Percentiles rank a stretch among this genome's conserved stretches.
phyloP scores from a whole-genome alignment of 495 filamentous ascomycete species.

The Cercophora scortea region DNA sequence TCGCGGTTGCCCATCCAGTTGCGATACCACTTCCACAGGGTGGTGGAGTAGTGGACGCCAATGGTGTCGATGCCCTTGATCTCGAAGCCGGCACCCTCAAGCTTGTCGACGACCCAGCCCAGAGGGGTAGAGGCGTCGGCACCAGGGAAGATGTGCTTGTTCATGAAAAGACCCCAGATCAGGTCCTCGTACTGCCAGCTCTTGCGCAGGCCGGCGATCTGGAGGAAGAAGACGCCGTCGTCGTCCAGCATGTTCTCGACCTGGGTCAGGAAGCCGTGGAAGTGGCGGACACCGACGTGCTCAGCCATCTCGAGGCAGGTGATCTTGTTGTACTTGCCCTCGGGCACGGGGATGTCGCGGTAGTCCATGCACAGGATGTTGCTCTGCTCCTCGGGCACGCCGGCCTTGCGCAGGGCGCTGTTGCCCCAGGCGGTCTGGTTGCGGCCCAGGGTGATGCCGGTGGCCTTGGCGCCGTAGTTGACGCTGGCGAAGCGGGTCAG shows the following conservation, averaged over 20 bases:
- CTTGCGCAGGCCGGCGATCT: constrained; percentile 76
- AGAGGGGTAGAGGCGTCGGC: constrained; percentile 80
- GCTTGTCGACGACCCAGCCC: constrained; percentile 57
- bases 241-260: constrained; percentile 82
- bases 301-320: constrained; percentile 87
- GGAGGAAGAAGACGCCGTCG: constrained; percentile 76
- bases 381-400: constrained; percentile 63
- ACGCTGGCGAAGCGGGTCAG: constrained; percentile 70
- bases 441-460: constrained; percentile 72
- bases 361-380: constrained; percentile 77
- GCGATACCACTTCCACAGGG: constrained; percentile 96
- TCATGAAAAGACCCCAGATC: constrained; percentile 85
- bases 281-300: constrained; percentile 76
- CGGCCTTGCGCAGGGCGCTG: constrained; percentile 58
- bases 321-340: constrained; percentile 72
- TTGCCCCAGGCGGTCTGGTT: constrained; percentile 86
- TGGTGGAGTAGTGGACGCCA: constrained; percentile 95
- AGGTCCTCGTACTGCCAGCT: constrained; percentile 85
- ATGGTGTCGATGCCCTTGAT: constrained; percentile 75
- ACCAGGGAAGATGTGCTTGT: constrained; percentile 87
- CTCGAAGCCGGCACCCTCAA: constrained; percentile 74
- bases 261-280: constrained; percentile 60
- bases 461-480: constrained; percentile 71
- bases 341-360: constrained; percentile 66
- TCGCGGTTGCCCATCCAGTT: constrained; percentile 97